These are phyloP conservation scores for Chlamydomonas sphaeroides DNA, from an alignment of 139 green algal species.

Conservation along the genomic window DNA sequence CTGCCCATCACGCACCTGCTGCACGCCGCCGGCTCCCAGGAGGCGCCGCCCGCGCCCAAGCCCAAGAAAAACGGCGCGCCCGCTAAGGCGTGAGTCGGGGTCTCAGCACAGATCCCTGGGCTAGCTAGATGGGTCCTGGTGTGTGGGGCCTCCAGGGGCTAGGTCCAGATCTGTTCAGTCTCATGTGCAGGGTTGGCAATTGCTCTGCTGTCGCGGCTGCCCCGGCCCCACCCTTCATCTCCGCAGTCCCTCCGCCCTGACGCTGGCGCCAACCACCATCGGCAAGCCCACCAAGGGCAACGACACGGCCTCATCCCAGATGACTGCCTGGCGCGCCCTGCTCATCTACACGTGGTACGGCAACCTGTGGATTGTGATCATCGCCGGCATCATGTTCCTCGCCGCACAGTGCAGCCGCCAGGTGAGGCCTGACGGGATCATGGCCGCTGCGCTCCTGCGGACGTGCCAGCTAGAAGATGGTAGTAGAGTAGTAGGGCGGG, in stretches of 20 bases:
- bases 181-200: no score
- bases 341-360: conserved; percentile 44
- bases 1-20: conserved; percentile 62
- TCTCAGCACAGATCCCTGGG: no score
- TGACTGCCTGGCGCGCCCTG: conserved; percentile 21
- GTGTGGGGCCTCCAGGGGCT: no score
- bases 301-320: conserved; percentile 23
- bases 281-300: conserved; percentile 41
- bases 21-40: conserved; percentile 51
- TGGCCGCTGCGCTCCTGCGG: no score
- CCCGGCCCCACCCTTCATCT: no score
- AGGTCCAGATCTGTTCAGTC: no score
- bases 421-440: conserved; percentile 21
- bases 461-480: no score
- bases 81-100: background rate
- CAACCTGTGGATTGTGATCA: background rate
- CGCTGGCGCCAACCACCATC: conserved; percentile 1
- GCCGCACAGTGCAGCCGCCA: conserved; percentile 58
- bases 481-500: no score
- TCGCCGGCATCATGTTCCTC: conserved; percentile 64
- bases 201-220: no score
- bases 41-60: conserved; percentile 14
- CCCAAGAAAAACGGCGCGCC: background rate
- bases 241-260: no score
- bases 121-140: no score